Conservation (phyloP, 2,329 filamentous ascomycete genomes). For the Exophiala mesophila region DNA sequence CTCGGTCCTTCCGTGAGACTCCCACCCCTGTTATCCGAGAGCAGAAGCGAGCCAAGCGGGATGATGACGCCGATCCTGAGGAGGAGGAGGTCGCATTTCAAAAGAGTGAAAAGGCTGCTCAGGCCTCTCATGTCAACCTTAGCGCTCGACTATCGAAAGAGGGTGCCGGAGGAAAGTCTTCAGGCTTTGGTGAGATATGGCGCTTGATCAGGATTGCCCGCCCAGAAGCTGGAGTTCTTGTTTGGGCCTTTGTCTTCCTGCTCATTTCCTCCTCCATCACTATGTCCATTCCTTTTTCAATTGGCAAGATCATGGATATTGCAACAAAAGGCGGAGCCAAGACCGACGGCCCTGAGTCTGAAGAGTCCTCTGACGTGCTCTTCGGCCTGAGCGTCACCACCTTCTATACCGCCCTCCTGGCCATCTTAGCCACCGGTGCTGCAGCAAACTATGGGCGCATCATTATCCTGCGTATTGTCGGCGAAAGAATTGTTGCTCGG, state of each 20-base stretch:
- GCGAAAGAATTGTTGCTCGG: conserved; percentile 87
- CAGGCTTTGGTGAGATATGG: conserved; percentile 72
- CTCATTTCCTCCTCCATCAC: conserved; percentile 87
- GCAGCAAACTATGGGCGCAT: conserved; percentile 91
- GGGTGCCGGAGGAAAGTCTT: conserved; percentile 50
- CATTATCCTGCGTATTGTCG: conserved; percentile 86
- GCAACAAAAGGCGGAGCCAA: conserved; percentile 65
- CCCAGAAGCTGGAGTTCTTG: conserved; percentile 75
- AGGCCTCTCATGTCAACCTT: conserved; percentile 84
- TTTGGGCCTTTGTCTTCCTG: conserved; percentile 74
- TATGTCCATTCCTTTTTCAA: conserved; percentile 94
- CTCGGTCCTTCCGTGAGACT: conserved; percentile 14
- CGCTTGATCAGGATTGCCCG: conserved; percentile 82
- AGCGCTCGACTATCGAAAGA: conserved; percentile 83
- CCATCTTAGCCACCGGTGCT: conserved; percentile 75
- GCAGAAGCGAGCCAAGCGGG: conserved; percentile 31
- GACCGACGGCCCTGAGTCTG: conserved; percentile 17
- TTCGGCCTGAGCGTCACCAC: conserved; percentile 81
- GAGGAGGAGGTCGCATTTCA: conserved; percentile 50
- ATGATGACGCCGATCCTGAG: conserved; percentile 48
- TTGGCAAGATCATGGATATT: conserved; percentile 90
- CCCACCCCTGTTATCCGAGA: conserved; percentile 23
- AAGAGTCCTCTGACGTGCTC: conserved; percentile 59
- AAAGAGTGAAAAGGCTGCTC: conserved; percentile 74
- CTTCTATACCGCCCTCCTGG: conserved; percentile 78